Evolutionary conservation across 2,329 filamentous ascomycete species (phyloP).

Genomic region (Talaromyces piceae): DNA sequence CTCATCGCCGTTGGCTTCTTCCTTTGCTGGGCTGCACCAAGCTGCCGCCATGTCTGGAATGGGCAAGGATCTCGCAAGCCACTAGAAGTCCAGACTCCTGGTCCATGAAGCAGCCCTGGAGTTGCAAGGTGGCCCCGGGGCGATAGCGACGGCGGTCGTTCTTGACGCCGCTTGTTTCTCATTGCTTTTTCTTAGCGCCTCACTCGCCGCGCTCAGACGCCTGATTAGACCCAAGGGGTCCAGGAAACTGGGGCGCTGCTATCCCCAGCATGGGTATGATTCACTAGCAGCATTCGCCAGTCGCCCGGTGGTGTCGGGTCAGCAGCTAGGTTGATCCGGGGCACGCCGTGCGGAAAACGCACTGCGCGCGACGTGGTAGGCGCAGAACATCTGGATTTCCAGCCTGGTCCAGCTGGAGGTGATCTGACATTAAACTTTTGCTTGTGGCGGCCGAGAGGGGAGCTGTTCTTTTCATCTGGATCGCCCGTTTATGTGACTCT

Average conservation of each 20-base stretch:
- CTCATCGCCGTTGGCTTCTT: background rate
- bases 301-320: background rate
- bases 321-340: background rate
- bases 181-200: slow-evolving; percentile 1
- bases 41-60: background rate
- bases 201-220: background rate
- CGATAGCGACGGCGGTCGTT: background rate
- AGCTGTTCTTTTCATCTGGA: background rate
- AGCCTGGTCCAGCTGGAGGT: too few species aligned
- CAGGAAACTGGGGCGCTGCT: background rate
- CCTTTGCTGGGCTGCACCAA: background rate
- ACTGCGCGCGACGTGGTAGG: background rate
- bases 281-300: background rate
- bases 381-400: background rate
- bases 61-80: background rate
- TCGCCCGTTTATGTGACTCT: background rate
- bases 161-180: background rate
- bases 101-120: background rate
- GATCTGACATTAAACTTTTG: background rate
- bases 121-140: background rate
- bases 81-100: background rate
- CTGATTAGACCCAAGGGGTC: background rate
- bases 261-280: background rate
- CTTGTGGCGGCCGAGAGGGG: background rate
- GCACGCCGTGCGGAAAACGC: background rate